Evolutionary conservation across 805 yeast genomes (phyloP), one percentile per base, ranked within the genome.

Genomic region (Lachancea thermotolerans): DNA sequence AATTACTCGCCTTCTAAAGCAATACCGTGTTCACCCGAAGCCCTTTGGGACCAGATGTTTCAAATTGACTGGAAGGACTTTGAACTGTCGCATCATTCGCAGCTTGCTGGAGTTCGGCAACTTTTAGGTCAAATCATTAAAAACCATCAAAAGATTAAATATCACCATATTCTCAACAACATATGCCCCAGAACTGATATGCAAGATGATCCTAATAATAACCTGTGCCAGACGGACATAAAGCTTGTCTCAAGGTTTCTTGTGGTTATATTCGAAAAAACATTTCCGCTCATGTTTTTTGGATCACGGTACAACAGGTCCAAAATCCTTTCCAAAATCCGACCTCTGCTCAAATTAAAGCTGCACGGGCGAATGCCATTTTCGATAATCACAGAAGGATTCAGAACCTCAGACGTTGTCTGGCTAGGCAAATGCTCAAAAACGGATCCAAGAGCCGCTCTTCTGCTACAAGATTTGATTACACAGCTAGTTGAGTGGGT

Each of bases 401-500:
- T 42, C 4, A 42, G 18, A 39, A 32, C 77, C 0, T 67, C 64
- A 5, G 74, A 73, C 0, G 70, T 86, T 2, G 29, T 45, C 0
- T 85, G 95, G 95, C 53, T 82, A 1, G 74, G 75, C 0, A 29
- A 38, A 0, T 41, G 37, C 16, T 12, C 47, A 1, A 46, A 55
- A 25, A 21, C 37, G 11, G 35, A 35, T 10, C 2, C 11, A n/a
- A 28, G 27, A 30, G 39, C 42, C 16, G 10, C 18, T 6, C 18
- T 11, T 12, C n/a, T 8, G 9, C 29, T 42, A 7, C 40, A 27
- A 25, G 27, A 7, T 2, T 12, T 41, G 11, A 15, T 46, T 2
- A 45, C 52, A 2, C 50, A 56, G 2, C 78, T 85, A 40, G 25
- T 84, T 1, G 39, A 42, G 1, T 90, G 95, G 95, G 40, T 83